Evolutionary conservation across 345 rosid species (phyloP), one percentile per base, ranked within the genome.

Genomic region (Salix viminalis): DNA sequence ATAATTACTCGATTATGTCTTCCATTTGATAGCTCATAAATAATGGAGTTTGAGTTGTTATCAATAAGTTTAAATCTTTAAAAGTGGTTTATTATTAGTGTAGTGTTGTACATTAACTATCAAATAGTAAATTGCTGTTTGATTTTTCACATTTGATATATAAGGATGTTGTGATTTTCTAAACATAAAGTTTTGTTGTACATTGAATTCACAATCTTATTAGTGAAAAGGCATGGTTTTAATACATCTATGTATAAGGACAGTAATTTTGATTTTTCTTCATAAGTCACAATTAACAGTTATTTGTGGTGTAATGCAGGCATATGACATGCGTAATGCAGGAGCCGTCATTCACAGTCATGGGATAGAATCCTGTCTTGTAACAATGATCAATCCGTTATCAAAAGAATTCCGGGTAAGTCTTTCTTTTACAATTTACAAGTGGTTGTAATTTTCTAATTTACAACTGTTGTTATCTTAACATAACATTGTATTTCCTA

Each of bases 261-360:
- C 44, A 4, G 56, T 13, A 65, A 21, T 39, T 67, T 71, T 77
- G 24, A 30, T 10, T 75, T 23, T 30, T 7, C 54, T 37, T 39
- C 16, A 14, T 72, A 46, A 19, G 72, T 54, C 44, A 46, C 12
- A 54, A 12, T 60, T 34, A 12, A 67, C 24, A 37, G 24, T 39
- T 56, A 16, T 46, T 65, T 62, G 62, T 16, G 32, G 80, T 44
- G 48, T 79, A 41, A 74, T 82, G 67, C 84, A 96, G 98, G 94
- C 96, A 70, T 92, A 92, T 77, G 87, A 91, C 50, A 90, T 86
- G 92, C 90, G 93, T 67, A 81, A 94, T 89, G 97, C 99, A 67
- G 99, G 99, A 76, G 93, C 98, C 79, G 97, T 92, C 80, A 92
- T 94, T 87, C 99, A 96, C 81, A 92, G 98, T 80, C 99, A 94